phyloP scores from a whole-genome alignment of 371 early-diverging fungal species.

The Mucor saturninus region DNA sequence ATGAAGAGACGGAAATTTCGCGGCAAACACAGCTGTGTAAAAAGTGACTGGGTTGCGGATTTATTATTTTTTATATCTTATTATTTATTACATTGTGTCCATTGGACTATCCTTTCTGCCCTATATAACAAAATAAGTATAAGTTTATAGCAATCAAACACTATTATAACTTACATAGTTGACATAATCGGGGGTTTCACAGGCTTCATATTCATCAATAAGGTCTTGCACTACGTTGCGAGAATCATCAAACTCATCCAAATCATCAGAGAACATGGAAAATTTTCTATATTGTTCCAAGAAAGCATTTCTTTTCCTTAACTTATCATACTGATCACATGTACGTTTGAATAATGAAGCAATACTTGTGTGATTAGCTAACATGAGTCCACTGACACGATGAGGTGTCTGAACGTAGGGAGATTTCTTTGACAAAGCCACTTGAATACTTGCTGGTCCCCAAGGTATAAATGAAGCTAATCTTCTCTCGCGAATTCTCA shows the following conservation, averaged over 20 bases:
- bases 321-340: constrained; percentile 94
- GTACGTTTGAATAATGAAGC: constrained; percentile 92
- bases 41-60: background rate
- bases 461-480: constrained; percentile 98
- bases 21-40: too few relatives aligned
- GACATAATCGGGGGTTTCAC: constrained; percentile 88
- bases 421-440: constrained; percentile 90
- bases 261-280: constrained; percentile 78
- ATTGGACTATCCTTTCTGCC: constrained; percentile 19
- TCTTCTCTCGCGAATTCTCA: constrained; percentile 93
- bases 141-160: background rate
- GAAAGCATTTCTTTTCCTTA: constrained; percentile 98
- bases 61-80: background rate
- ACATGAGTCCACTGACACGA: constrained; percentile 96
- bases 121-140: constrained; percentile 4
- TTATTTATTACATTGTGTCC: constrained; percentile 16
- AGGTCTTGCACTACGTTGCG: constrained; percentile 87
- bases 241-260: constrained; percentile 94
- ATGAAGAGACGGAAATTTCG: background rate
- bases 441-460: constrained; percentile 99
- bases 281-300: constrained; percentile 94
- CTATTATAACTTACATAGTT: constrained; percentile 25
- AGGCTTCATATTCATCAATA: constrained; percentile 93
- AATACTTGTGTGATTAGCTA: constrained; percentile 98
- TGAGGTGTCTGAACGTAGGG: constrained; percentile 93